Conservation (phyloP, 106 monocot genomes). For the Hemerocallis citrina region DNA sequence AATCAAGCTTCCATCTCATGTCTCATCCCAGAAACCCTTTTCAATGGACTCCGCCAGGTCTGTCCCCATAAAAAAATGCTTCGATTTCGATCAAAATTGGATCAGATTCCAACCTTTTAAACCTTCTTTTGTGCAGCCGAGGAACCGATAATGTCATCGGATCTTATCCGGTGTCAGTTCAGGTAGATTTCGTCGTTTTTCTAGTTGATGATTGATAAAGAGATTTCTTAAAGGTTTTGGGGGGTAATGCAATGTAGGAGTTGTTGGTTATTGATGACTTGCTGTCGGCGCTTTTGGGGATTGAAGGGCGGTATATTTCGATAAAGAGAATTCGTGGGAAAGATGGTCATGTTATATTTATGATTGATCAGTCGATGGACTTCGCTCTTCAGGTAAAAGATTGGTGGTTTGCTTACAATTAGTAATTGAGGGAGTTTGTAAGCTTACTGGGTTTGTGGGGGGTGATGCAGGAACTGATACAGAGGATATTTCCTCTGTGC, state of each 20-base stretch:
- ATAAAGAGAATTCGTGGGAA: conserved; percentile 66
- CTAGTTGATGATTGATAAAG: background rate
- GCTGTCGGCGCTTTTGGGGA: conserved; percentile 74
- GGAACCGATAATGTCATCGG: conserved; percentile 51
- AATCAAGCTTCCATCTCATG: conserved; percentile 30
- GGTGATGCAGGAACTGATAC: conserved; percentile 65
- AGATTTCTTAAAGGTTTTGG: background rate
- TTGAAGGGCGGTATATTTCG: conserved; percentile 87
- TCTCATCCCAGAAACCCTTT: conserved; percentile 27
- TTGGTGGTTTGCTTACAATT: background rate
- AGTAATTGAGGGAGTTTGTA: background rate
- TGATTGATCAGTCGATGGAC: conserved; percentile 80
- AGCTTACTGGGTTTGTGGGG: background rate
- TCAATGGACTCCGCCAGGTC: conserved; percentile 26
- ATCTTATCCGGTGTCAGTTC: conserved; percentile 70
- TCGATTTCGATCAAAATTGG: conserved; percentile 7
- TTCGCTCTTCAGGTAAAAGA: conserved; percentile 73
- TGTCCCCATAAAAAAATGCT: background rate
- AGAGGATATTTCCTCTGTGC: conserved; percentile 81
- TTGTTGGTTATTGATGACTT: conserved; percentile 90
- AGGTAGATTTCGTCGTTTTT: conserved; percentile 16
- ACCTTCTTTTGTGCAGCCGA: conserved; percentile 22
- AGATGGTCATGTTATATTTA: conserved; percentile 57
- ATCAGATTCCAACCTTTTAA: background rate
- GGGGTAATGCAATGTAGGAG: conserved; percentile 40